Evolutionary conservation across 495 filamentous ascomycete genomes (phyloP).

Genomic region (Neurospora sp.): DNA sequence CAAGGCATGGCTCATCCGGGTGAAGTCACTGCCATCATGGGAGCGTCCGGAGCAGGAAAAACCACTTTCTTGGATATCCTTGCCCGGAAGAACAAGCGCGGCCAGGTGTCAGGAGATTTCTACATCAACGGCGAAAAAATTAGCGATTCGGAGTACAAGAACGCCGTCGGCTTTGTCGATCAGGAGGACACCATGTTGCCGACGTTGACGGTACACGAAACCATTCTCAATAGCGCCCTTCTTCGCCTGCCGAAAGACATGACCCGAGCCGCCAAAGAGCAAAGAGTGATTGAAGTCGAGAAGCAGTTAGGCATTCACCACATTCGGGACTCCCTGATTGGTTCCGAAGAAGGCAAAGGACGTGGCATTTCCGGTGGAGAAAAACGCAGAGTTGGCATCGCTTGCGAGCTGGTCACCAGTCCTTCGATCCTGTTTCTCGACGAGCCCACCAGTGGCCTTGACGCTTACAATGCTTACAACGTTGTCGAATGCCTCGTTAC

Average conservation of each 20-base stretch:
- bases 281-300: conserved; percentile 85
- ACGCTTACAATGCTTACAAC: conserved; percentile 95
- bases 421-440: conserved; percentile 96
- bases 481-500: conserved; percentile 94
- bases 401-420: conserved; percentile 94
- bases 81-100: conserved; percentile 94
- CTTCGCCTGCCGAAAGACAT: conserved; percentile 86
- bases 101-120: conserved; percentile 68
- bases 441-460: conserved; percentile 90
- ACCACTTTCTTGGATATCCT: conserved; percentile 96
- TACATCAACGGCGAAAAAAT: conserved; percentile 92
- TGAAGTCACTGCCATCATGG: conserved; percentile 95
- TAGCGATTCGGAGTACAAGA: conserved; percentile 74
- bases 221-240: conserved; percentile 87
- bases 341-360: conserved; percentile 92
- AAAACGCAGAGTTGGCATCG: conserved; percentile 91
- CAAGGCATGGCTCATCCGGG: conserved; percentile 79
- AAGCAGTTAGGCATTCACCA: conserved; percentile 86
- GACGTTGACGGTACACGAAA: conserved; percentile 95
- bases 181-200: conserved; percentile 98
- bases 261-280: conserved; percentile 74
- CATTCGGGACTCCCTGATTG: conserved; percentile 89
- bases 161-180: conserved; percentile 91
- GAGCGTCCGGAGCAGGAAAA: conserved; percentile 93
- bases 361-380: conserved; percentile 96